Base-by-base conservation (phyloP, 768 basidiomycete species). In the Macrolepiota fuliginosa region DNA sequence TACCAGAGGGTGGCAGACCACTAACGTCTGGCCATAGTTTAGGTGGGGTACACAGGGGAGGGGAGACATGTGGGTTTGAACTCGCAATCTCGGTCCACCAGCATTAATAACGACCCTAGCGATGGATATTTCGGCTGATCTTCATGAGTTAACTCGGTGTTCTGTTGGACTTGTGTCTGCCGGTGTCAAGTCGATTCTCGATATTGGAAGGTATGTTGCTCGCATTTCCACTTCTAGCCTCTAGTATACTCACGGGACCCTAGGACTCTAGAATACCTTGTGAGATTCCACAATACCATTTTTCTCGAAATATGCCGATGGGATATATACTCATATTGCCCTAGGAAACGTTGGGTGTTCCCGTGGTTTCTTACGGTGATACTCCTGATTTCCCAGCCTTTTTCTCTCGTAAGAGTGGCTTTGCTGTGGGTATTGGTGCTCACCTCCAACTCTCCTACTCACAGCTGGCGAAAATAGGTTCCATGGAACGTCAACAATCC, bases 301-400 rank as follows among this genome's bases (percentile, higher is more conserved):
- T 55, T 3, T 32, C 54, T 62, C 9, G 10, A 27, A 7, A 15
- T 10, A 12, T 1, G 45, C 10, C 29, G 29, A 32, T 32, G 29
- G 3, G 29, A 7, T 32, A 3, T 12, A 12, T 13, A 25, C 29
- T 56, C 52, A 53, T 19, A 3, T 25, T 40, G 7, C 37, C 29
- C 32, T 46, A 96, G 94, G 96, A 98, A 85, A 96, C 96, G 0
- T 84, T 96, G 39, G 96, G 96, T 2, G 94, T 98, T 12, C 93
- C 94, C 1, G 95, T 97, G 1, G 72, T 96, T 3, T 84, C 92
- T 0, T 96, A 91, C 66, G 86, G 87, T 1, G 68, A 82, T 49
- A 86, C 87, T 0, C 78, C 82, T 17, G 91, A 95, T 66, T 98
- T 98, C 66, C 97, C 97, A 1, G 97, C 96, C 0, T 99, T 99